Percentiles rank a stretch among this genome's conserved stretches.
phyloP scores from a whole-genome alignment of 768 basidiomycete genomes.

The Collybiopsis confluens region DNA sequence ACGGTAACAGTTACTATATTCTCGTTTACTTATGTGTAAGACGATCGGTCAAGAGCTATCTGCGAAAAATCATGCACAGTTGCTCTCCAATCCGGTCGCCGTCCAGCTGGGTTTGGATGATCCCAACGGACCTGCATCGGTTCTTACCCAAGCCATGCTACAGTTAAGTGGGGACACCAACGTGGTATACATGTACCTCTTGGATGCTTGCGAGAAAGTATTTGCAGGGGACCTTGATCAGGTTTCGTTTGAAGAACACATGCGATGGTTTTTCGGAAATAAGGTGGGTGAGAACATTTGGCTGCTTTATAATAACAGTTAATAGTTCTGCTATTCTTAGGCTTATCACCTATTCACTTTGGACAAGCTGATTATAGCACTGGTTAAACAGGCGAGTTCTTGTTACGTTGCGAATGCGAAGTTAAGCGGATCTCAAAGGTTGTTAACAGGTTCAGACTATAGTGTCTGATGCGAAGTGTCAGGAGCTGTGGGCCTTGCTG shows the following conservation, averaged over 20 bases:
- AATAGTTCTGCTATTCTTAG: constrained; percentile 39
- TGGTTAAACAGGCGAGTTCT: constrained; percentile 82
- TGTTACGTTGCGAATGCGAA: constrained; percentile 4
- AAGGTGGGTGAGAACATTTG: constrained; percentile 43
- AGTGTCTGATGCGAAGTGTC: constrained; percentile 77
- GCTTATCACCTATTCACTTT: constrained; percentile 91
- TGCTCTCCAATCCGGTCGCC: constrained; percentile 77
- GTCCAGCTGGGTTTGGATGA: constrained; percentile 84
- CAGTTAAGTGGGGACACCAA: constrained; percentile 50
- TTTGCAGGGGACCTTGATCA: constrained; percentile 94
- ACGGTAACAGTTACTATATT: constrained; percentile 72
- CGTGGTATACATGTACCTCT: constrained; percentile 82
- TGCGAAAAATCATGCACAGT: constrained; percentile 56
- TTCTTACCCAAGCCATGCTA: constrained; percentile 65
- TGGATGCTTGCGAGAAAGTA: constrained; percentile 88
- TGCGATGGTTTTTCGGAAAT: constrained; percentile 91
- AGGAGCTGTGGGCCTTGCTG: constrained; percentile 78
- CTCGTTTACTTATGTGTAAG: constrained; percentile 82
- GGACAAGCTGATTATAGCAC: constrained; percentile 84
- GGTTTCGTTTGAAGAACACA: constrained; percentile 89
- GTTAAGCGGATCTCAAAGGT: neutral
- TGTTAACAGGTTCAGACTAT: constrained; percentile 80
- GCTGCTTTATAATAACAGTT: constrained; percentile 1
- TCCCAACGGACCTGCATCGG: constrained; percentile 66
- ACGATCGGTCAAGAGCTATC: constrained; percentile 71